These are phyloP conservation scores for Penicillium sp. DNA, from an alignment of 2,329 filamentous ascomycete species.

Conservation along the genomic window DNA sequence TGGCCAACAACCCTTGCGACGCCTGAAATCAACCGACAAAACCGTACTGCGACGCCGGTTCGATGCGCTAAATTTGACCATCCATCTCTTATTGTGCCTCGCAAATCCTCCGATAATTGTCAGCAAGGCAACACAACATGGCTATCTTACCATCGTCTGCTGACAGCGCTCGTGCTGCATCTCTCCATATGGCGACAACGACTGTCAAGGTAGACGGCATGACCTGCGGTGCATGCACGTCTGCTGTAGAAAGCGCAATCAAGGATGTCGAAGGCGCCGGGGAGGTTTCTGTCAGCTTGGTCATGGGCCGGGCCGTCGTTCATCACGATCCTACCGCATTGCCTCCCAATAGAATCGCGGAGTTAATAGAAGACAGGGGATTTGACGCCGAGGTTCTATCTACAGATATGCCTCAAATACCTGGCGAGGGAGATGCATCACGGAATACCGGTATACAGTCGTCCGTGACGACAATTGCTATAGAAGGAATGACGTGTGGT, in stretches of 20 bases:
- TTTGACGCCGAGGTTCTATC: constrained; percentile 90
- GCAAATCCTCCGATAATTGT: background rate
- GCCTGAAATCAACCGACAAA: background rate
- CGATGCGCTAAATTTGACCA: background rate
- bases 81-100: background rate
- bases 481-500: constrained; percentile 88
- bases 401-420: constrained; percentile 62
- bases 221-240: constrained; percentile 88
- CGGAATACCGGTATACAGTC: constrained; percentile 25
- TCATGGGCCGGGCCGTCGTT: constrained; percentile 93
- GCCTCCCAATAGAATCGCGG: constrained; percentile 69
- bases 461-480: constrained; percentile 69
- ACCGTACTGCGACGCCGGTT: background rate
- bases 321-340: constrained; percentile 78
- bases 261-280: constrained; percentile 75
- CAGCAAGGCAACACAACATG: constrained; percentile 1
- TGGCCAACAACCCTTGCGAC: background rate
- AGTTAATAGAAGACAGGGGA: constrained; percentile 85
- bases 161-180: background rate
- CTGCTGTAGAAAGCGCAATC: constrained; percentile 90
- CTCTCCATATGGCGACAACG: constrained; percentile 62
- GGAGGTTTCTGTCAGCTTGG: constrained; percentile 83
- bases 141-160: background rate
- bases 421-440: constrained; percentile 23
- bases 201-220: constrained; percentile 86